These are phyloP conservation scores for Solanum appendiculatum DNA, from an alignment of 257 asterid genomes.

Conservation along the genomic window DNA sequence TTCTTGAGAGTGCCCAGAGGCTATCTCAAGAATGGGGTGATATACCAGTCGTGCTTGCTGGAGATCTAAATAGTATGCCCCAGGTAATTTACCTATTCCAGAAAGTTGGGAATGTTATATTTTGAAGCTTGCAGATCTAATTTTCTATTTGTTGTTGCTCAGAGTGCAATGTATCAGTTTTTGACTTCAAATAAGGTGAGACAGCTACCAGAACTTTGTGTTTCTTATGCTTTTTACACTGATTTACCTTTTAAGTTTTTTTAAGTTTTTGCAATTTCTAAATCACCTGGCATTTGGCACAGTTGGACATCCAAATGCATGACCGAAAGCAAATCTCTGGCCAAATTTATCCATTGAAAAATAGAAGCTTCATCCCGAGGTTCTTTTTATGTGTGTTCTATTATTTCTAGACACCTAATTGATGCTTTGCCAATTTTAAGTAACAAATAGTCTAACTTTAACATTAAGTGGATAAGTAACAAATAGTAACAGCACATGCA, in stretches of 20 bases:
- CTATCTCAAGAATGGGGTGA: conserved; percentile 74
- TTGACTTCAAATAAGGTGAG: conserved; percentile 65
- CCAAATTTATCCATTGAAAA: conserved; percentile 28
- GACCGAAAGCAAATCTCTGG: conserved; percentile 69
- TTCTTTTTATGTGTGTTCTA: background rate
- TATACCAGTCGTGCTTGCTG: conserved; percentile 65
- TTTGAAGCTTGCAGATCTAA: background rate
- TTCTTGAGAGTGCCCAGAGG: conserved; percentile 65
- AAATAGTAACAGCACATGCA: background rate
- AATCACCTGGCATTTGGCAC: background rate
- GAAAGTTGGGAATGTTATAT: background rate
- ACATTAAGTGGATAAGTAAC: background rate
- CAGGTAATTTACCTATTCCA: conserved; percentile 26
- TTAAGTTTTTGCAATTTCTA: background rate
- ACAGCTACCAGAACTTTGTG: background rate
- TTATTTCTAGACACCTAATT: background rate
- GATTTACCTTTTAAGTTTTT: background rate
- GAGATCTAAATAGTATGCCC: conserved; percentile 76
- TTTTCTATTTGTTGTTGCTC: conserved; percentile 21
- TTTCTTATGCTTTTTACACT: background rate
- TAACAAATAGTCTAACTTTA: background rate
- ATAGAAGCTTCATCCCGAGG: background rate
- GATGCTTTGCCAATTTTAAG: background rate
- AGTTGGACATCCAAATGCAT: conserved; percentile 62
- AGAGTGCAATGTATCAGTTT: conserved; percentile 84